phyloP scores from a whole-genome alignment of 2,329 filamentous ascomycete genomes.

The Colletotrichum orchidophilum region DNA sequence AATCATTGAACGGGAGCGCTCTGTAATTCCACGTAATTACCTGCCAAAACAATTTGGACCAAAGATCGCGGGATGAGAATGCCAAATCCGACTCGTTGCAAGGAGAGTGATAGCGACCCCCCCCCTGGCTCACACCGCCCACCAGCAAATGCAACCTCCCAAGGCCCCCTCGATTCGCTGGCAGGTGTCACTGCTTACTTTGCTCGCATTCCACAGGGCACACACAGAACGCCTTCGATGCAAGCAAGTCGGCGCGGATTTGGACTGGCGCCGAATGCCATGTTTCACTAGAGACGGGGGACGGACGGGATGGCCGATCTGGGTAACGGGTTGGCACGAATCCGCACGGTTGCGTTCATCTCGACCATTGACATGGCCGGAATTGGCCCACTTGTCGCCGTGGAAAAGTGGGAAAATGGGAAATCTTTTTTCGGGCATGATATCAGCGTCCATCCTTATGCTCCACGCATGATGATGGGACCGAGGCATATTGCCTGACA shows the following conservation, averaged over 20 bases:
- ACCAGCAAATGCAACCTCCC: not conserved
- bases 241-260: conserved; percentile 24
- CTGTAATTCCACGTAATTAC: not conserved
- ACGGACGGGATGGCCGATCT: conserved; percentile 24
- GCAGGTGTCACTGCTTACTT: not conserved
- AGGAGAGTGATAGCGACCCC: not conserved
- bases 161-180: not conserved
- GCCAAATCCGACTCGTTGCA: not conserved
- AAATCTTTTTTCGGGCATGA: conserved; percentile 24
- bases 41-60: not conserved
- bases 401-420: conserved; percentile 22
- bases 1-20: not conserved
- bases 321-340: not conserved
- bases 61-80: not conserved
- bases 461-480: conserved; percentile 30
- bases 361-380: conserved; percentile 18
- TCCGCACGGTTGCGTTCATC: conserved; percentile 12
- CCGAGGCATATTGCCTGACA: conserved; percentile 25
- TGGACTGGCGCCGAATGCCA: conserved; percentile 25
- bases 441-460: conserved; percentile 28
- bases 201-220: not conserved
- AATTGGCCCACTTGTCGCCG: conserved; percentile 21
- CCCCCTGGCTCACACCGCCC: conserved; percentile 11
- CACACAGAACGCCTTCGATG: not conserved
- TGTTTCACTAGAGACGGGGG: conserved; percentile 16